These are phyloP conservation scores for Aspergillus viridinutans DNA, from an alignment of 2,329 filamentous ascomycete genomes.

Conservation along the genomic window DNA sequence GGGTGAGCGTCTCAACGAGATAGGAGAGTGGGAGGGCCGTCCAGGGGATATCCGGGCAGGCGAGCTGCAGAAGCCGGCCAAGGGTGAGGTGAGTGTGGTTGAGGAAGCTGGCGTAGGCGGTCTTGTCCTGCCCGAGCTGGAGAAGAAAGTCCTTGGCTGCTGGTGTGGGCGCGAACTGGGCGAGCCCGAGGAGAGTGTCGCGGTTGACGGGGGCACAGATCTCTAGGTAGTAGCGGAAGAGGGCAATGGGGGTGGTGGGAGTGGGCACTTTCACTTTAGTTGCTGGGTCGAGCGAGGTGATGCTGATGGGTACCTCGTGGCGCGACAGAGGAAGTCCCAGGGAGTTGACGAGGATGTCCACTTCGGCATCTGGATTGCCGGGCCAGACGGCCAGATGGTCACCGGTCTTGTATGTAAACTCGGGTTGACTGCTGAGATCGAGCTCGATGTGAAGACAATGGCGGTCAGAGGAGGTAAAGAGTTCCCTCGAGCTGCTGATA, in stretches of 20 bases:
- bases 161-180: slow-evolving; percentile 77
- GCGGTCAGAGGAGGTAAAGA: slow-evolving; percentile 74
- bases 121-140: slow-evolving; percentile 78
- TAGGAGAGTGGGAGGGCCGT: slow-evolving; percentile 77
- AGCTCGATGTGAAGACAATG: slow-evolving; percentile 91
- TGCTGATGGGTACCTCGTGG: slow-evolving; percentile 50
- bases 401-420: slow-evolving; percentile 85
- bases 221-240: slow-evolving; percentile 86
- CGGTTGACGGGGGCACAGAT: slow-evolving; percentile 89
- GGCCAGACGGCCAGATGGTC: slow-evolving; percentile 93
- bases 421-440: slow-evolving; percentile 70
- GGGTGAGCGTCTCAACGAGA: slow-evolving; percentile 79
- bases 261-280: slow-evolving; percentile 82
- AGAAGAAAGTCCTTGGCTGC: slow-evolving; percentile 74
- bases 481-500: slow-evolving; percentile 74
- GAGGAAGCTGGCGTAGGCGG: slow-evolving; percentile 76
- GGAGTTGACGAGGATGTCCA: not conserved
- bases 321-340: slow-evolving; percentile 10
- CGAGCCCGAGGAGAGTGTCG: slow-evolving; percentile 76
- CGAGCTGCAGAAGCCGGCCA: slow-evolving; percentile 44
- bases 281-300: slow-evolving; percentile 55
- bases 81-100: slow-evolving; percentile 69
- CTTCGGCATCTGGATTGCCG: slow-evolving; percentile 79
- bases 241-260: slow-evolving; percentile 82
- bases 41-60: slow-evolving; percentile 69